phyloP scores from a whole-genome alignment of 2,329 filamentous ascomycete genomes.

The Penicillium janthinellum region DNA sequence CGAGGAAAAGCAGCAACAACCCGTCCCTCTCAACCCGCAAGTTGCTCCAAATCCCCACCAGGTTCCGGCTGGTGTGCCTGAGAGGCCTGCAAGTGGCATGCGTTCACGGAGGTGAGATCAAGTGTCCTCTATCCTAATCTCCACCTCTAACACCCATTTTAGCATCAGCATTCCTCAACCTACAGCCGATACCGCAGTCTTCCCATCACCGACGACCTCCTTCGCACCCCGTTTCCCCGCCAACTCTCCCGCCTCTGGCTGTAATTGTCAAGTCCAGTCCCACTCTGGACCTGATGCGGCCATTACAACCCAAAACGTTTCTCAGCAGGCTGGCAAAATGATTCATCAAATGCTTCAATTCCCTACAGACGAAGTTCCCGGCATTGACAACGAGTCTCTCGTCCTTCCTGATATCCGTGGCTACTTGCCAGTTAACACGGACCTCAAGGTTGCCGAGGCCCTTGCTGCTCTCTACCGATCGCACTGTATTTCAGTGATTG shows the following conservation, averaged over 20 bases:
- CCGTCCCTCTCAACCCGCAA: constrained; percentile 30
- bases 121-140: background rate
- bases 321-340: constrained; percentile 40
- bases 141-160: constrained; percentile 16
- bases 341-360: constrained; percentile 46
- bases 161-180: constrained; percentile 38
- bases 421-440: constrained; percentile 79
- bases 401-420: constrained; percentile 81
- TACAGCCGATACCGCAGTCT: constrained; percentile 41
- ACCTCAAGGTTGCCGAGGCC: constrained; percentile 82
- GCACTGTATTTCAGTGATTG: constrained; percentile 91
- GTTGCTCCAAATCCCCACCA: constrained; percentile 26
- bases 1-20: constrained; percentile 46
- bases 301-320: constrained; percentile 41
- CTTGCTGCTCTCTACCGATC: constrained; percentile 86
- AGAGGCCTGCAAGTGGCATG: constrained; percentile 31
- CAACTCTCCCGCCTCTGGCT: constrained; percentile 25
- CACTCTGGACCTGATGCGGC: constrained; percentile 32
- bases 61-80: constrained; percentile 20
- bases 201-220: constrained; percentile 43
- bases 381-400: constrained; percentile 69
- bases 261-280: constrained; percentile 34
- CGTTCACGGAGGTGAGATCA: constrained; percentile 34
- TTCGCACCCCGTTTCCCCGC: constrained; percentile 36
- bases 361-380: constrained; percentile 34